Evolutionary conservation across 164 flowering plant genomes (phyloP), one percentile per base, ranked within the genome.

Genomic region (Aristolochia californica): DNA sequence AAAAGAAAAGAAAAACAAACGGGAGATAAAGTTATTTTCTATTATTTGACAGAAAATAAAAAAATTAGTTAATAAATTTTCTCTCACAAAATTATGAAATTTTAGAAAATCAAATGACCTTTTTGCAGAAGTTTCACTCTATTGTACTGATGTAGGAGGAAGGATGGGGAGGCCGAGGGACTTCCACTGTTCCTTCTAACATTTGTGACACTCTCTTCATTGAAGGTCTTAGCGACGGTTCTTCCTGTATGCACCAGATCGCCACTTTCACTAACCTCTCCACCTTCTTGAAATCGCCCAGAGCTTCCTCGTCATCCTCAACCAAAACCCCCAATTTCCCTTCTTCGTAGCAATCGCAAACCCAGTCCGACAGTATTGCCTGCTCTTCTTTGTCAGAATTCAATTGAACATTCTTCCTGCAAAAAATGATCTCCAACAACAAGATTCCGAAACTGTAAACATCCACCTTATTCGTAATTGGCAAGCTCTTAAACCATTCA

Each of bases 231-330:
- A 66, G 45, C 28, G 64, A 64, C 2, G 78, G 77, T 16, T 79
- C 71, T 23, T 76, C 83, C 43, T 79, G 80, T 53, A 72, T 69
- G 50, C 80, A 79, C 79, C 80, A 79, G 7, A 77, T 18, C 1
- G 74, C 81, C 11, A 75, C 54, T 77, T 55, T 71, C 56, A 77
- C 73, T 48, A 71, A 56, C 62, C 61, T 71, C 54, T 66, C 74
- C 40, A 78, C 15, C 54, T 15, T 45, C 50, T 45, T 54, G 25
- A 17, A 27, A 17, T 70, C 68, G 38, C 52, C 13, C 45, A 49
- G 5, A 4, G 65, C 65, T 13, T 50, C 67, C 28, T 49, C 54
- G 10, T 66, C 74, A 7, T 56, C 55, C 28, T 59, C 59, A 12
- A 70, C 62, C 11, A 66, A 48, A 48, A 18, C 16, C 45, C 34